Evolutionary conservation across 345 rosid genomes (phyloP).

Genomic region (Isatis tinctoria): DNA sequence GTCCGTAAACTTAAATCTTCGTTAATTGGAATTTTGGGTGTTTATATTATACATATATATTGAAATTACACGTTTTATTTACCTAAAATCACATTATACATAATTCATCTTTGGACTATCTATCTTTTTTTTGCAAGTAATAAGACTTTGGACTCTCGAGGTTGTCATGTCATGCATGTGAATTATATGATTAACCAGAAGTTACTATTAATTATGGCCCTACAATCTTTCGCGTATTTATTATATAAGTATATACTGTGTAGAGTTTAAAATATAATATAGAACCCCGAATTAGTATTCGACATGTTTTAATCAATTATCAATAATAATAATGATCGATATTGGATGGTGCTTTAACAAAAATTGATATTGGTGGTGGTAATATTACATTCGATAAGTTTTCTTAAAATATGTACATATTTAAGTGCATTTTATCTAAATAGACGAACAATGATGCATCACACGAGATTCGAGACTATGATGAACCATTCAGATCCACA

Average conservation of each 20-base stretch:
- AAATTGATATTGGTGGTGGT: neutral
- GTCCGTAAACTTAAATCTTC: neutral
- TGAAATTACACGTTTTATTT: neutral
- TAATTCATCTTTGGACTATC: neutral
- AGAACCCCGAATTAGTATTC: neutral
- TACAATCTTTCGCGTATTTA: constrained; percentile 12
- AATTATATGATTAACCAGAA: constrained; percentile 28
- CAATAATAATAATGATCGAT: neutral
- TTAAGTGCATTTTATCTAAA: neutral
- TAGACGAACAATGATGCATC: neutral
- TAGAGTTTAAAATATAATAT: neutral
- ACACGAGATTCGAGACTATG: neutral
- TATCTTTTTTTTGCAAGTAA: neutral
- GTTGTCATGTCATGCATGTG: constrained; percentile 47
- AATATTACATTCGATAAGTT: neutral
- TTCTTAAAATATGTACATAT: neutral
- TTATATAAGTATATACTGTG: neutral
- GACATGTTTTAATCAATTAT: neutral
- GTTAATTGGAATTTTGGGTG: neutral
- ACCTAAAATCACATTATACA: neutral
- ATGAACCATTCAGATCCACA: neutral
- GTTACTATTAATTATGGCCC: constrained; percentile 19
- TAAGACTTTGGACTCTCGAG: constrained; percentile 28
- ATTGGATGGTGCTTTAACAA: neutral
- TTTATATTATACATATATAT: neutral